Evolutionary conservation across 2,329 filamentous ascomycete genomes (phyloP).

Genomic region (Emericellopsis atlantica): DNA sequence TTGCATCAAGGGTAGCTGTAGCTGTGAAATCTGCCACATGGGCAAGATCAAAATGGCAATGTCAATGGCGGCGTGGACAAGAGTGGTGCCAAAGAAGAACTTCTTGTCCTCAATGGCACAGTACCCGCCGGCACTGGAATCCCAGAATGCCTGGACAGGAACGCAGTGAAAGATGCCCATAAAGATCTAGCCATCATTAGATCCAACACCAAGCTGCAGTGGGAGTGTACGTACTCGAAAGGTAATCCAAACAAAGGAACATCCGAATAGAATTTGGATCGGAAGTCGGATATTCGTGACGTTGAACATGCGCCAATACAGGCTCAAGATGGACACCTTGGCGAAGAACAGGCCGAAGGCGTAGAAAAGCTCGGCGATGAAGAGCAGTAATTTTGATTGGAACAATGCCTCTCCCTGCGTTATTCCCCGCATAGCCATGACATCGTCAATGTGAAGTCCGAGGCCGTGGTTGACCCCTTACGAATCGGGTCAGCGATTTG

Average conservation of each 20-base stretch:
- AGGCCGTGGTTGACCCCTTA: slow-evolving; percentile 3
- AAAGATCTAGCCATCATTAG: slow-evolving; percentile 7
- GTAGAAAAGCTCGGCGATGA: slow-evolving; percentile 9
- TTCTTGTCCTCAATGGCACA: slow-evolving; percentile 14
- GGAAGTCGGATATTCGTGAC: slow-evolving; percentile 7
- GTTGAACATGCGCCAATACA: slow-evolving; percentile 11
- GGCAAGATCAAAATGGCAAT: slow-evolving; percentile 12
- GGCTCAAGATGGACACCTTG: slow-evolving; percentile 9
- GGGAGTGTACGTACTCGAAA: slow-evolving; percentile 4
- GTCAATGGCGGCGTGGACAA: slow-evolving; percentile 13
- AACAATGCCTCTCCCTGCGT: not conserved
- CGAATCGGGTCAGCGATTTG: slow-evolving; percentile 2
- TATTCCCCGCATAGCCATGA: not conserved
- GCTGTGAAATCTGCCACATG: slow-evolving; percentile 10
- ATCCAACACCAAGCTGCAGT: not conserved
- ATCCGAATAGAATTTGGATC: slow-evolving; percentile 8
- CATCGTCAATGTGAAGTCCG: slow-evolving; percentile 4
- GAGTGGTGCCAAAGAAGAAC: slow-evolving; percentile 13
- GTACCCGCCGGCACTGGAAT: slow-evolving; percentile 7
- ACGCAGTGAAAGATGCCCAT: slow-evolving; percentile 15
- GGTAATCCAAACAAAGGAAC: slow-evolving; percentile 8
- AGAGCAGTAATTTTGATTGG: slow-evolving; percentile 2
- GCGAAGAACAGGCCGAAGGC: slow-evolving; percentile 8
- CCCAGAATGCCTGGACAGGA: slow-evolving; percentile 16
- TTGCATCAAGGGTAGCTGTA: slow-evolving; percentile 9